Evolutionary conservation across 1,284 basidiomycete genomes (phyloP).

Genomic region (Leccinum cinnamomeum): DNA sequence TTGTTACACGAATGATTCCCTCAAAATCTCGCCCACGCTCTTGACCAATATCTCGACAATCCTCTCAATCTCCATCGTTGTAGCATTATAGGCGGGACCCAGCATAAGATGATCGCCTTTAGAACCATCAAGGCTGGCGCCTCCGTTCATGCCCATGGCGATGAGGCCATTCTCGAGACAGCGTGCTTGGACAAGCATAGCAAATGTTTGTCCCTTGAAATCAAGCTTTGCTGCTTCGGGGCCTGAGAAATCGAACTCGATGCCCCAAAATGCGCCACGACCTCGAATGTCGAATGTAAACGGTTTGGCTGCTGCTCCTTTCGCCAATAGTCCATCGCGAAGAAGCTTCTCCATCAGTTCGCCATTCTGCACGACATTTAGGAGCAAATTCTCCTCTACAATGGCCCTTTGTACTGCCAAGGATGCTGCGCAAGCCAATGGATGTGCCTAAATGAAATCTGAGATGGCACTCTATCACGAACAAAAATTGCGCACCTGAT

Average conservation of each 20-base stretch:
- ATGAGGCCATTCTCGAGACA: constrained; percentile 65
- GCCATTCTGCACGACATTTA: constrained; percentile 63
- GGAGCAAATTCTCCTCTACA: constrained; percentile 63
- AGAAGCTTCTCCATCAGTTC: constrained; percentile 61
- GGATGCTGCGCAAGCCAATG: constrained; percentile 72
- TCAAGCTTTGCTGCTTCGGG: constrained; percentile 44
- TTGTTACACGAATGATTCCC: constrained; percentile 30
- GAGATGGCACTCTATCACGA: constrained; percentile 6
- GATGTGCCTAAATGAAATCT: constrained; percentile 53
- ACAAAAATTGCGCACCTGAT: constrained; percentile 52
- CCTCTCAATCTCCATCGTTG: constrained; percentile 59
- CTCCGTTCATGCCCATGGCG: constrained; percentile 71
- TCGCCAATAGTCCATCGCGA: constrained; percentile 49
- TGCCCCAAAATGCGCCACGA: constrained; percentile 76
- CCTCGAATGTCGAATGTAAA: constrained; percentile 77
- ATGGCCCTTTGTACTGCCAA: constrained; percentile 80
- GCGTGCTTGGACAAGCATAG: constrained; percentile 62
- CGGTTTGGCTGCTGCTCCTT: constrained; percentile 57
- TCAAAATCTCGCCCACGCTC: constrained; percentile 63
- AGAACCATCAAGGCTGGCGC: constrained; percentile 66
- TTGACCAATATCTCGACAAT: constrained; percentile 63
- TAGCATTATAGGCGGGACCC: constrained; percentile 75
- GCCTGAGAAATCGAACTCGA: constrained; percentile 73
- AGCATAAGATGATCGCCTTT: constrained; percentile 69
- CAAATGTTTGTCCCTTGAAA: constrained; percentile 55